Percentiles rank a stretch among this genome's conserved stretches.
Conservation (phyloP, 805 yeast species). For the Ogataea pignaliae region DNA sequence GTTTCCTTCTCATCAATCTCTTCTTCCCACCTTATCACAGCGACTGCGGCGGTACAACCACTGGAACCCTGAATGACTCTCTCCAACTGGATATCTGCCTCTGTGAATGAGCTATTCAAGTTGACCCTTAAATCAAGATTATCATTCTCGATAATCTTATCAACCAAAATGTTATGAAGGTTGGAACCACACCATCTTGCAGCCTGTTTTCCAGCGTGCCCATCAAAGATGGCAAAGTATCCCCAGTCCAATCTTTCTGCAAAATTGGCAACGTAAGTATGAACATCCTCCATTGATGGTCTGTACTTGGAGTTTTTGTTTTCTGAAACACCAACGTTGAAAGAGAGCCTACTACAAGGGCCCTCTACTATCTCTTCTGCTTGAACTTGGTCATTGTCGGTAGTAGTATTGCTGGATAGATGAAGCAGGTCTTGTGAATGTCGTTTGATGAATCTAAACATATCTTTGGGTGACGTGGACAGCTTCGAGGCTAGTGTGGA, state of each 20-base stretch:
- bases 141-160: constrained; percentile 45
- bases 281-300: constrained; percentile 94
- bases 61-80: constrained; percentile 63
- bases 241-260: constrained; percentile 93
- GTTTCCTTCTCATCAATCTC: constrained; percentile 18
- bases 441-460: constrained; percentile 19
- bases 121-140: constrained; percentile 57
- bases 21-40: constrained; percentile 80
- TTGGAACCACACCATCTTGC: constrained; percentile 94
- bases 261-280: constrained; percentile 86
- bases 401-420: constrained; percentile 2
- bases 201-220: constrained; percentile 92
- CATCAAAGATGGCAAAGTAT: constrained; percentile 92
- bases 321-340: constrained; percentile 88
- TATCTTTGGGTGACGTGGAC: constrained; percentile 18
- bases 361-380: constrained; percentile 2
- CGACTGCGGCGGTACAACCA: constrained; percentile 96
- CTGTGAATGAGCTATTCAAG: constrained; percentile 62
- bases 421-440: constrained; percentile 20
- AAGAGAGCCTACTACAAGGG: constrained; percentile 59
- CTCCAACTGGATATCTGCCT: constrained; percentile 68
- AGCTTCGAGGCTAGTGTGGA: constrained; percentile 4
- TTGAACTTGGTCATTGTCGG: constrained; percentile 1
- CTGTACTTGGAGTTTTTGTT: constrained; percentile 78
- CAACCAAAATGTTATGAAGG: constrained; percentile 65